Evolutionary conservation across 1,284 basidiomycete species (phyloP).

Genomic region (Puccinia novopanici): DNA sequence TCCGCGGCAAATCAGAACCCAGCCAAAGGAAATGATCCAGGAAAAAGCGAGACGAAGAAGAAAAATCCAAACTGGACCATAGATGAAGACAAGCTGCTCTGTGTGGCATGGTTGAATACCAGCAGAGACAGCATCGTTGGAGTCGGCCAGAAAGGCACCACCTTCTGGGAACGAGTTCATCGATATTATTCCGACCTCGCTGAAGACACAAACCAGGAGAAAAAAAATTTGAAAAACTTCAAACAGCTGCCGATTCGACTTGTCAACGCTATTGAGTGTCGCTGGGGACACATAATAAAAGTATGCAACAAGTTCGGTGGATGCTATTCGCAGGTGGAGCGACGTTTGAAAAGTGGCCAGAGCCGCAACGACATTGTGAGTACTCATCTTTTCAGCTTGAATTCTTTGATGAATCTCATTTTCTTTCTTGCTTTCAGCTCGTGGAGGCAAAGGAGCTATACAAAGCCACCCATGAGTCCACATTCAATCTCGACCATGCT

Average conservation of each 20-base stretch:
- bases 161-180: background rate
- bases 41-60: background rate
- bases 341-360: background rate
- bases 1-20: no score
- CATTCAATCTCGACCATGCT: constrained; percentile 9
- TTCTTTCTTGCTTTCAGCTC: background rate
- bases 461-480: background rate
- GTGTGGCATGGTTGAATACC: constrained; percentile 15
- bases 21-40: background rate
- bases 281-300: constrained; percentile 10
- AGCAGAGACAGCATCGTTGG: background rate
- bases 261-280: background rate
- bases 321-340: constrained; percentile 7
- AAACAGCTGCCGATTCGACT: background rate
- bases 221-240: background rate
- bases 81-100: constrained; percentile 1
- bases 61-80: background rate
- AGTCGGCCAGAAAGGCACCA: background rate
- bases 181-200: background rate
- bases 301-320: background rate
- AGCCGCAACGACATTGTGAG: background rate
- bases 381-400: background rate
- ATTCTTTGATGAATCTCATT: background rate
- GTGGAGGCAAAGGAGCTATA: constrained; percentile 15
- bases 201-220: background rate